Evolutionary conservation across 352 stramenopile species (phyloP).

Genomic region (Globisporangium acanthophoron): DNA sequence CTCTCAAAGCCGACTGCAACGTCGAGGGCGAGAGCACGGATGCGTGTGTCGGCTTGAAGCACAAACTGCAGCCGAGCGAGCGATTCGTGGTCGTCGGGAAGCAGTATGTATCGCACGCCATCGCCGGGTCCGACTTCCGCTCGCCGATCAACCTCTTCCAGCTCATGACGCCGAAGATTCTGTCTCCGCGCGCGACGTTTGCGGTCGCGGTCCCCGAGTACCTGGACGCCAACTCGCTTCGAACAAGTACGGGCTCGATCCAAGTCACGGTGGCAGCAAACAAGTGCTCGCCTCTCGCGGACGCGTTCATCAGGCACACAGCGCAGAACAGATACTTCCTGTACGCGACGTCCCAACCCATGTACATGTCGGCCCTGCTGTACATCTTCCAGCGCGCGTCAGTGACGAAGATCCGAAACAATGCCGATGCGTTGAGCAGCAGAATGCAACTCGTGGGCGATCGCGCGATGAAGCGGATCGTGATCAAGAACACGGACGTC

Average conservation of each 20-base stretch:
- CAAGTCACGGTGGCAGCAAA: background rate
- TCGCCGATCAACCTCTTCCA: slow-evolving; percentile 14
- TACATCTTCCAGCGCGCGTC: slow-evolving; percentile 53
- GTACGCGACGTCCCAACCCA: slow-evolving; percentile 22
- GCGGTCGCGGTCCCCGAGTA: slow-evolving; percentile 9
- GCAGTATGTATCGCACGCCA: background rate
- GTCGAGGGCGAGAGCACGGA: slow-evolving; percentile 3
- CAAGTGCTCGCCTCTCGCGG: slow-evolving; percentile 17
- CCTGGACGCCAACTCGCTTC: background rate
- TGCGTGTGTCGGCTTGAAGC: slow-evolving; percentile 24
- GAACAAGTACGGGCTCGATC: background rate
- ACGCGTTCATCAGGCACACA: slow-evolving; percentile 31
- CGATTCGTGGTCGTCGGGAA: slow-evolving; percentile 15
- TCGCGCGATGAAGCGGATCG: slow-evolving; percentile 27
- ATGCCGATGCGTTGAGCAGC: background rate
- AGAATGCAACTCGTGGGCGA: slow-evolving; percentile 8
- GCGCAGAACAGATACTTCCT: slow-evolving; percentile 20
- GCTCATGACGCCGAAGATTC: slow-evolving; percentile 7
- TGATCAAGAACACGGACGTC: slow-evolving; percentile 55
- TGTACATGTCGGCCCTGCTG: slow-evolving; percentile 36
- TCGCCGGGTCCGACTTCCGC: slow-evolving; percentile 9
- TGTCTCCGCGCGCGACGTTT: slow-evolving; percentile 8
- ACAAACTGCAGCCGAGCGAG: slow-evolving; percentile 9
- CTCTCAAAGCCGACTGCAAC: slow-evolving; percentile 13
- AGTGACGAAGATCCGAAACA: slow-evolving; percentile 18